Percentiles rank a stretch among this genome's conserved stretches.
These are phyloP conservation scores for Saitozyma sp. DNA, from an alignment of 768 basidiomycete species.

Conservation along the genomic window DNA sequence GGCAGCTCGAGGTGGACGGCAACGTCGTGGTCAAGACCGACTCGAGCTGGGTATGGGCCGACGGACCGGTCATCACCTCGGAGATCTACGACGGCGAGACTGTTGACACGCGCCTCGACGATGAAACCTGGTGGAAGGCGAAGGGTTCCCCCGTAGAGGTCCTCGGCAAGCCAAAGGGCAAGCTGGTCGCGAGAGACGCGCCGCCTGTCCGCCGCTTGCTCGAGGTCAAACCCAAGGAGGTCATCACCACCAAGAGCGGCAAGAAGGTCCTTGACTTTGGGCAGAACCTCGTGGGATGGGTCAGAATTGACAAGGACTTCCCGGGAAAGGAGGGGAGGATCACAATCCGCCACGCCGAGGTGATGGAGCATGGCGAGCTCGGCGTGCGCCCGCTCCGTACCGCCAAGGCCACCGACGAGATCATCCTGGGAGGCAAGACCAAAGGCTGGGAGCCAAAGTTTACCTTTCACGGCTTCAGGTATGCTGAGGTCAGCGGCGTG, in stretches of 20 bases:
- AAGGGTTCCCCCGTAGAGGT: constrained; percentile 2
- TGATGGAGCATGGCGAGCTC: constrained; percentile 47
- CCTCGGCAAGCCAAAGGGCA: constrained; percentile 12
- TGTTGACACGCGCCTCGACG: constrained; percentile 13
- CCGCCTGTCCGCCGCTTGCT: constrained; percentile 35
- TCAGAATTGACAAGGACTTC: constrained; percentile 22
- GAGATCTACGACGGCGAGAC: constrained; percentile 45
- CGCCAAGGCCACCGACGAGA: constrained; percentile 24
- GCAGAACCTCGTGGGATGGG: constrained; percentile 48
- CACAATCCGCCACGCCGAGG: constrained; percentile 41
- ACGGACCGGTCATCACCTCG: constrained; percentile 15
- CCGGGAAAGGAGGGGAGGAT: constrained; percentile 9
- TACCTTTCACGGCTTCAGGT: constrained; percentile 50
- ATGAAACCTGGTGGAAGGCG: constrained; percentile 5
- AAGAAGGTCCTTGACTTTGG: constrained; percentile 48
- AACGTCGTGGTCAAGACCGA: constrained; percentile 15
- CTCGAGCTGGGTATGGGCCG: constrained; percentile 15
- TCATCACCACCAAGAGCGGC: constrained; percentile 44
- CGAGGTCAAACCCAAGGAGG: constrained; percentile 21
- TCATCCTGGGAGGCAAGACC: constrained; percentile 25
- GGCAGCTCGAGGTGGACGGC: constrained; percentile 33
- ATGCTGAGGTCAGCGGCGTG: constrained; percentile 32
- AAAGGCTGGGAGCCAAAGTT: constrained; percentile 45
- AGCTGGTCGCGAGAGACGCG: constrained; percentile 29
- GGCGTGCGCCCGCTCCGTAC: constrained; percentile 40